Conservation (phyloP, 2,329 filamentous ascomycete species). For the Nannizzia gypsea region DNA sequence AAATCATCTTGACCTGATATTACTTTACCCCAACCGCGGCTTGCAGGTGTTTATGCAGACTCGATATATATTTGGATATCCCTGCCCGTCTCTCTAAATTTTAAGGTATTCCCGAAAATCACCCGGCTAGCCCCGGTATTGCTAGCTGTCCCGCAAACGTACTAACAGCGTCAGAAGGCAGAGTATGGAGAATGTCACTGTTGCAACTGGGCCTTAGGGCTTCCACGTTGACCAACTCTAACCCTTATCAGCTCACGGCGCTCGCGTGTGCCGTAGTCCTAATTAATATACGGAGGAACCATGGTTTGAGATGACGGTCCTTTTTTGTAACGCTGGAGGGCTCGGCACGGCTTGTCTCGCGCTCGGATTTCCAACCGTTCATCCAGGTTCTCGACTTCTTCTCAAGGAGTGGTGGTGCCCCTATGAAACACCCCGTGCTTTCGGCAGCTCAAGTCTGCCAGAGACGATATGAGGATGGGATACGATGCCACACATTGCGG, state of each 20-base stretch:
- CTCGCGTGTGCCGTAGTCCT: slow-evolving; percentile 4
- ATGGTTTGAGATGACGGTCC: background rate
- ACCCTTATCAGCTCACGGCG: background rate
- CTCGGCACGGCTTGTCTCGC: background rate
- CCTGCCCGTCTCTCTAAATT: background rate
- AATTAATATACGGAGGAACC: background rate
- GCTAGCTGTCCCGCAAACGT: background rate
- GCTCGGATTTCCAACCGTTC: background rate
- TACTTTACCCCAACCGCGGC: background rate
- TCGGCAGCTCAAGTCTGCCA: background rate
- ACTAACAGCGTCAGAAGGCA: background rate
- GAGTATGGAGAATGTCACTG: slow-evolving; percentile 2
- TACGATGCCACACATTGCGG: background rate
- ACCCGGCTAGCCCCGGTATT: slow-evolving; percentile 2
- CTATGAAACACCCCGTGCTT: background rate
- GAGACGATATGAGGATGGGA: background rate
- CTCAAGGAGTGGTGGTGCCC: background rate
- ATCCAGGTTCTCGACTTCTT: background rate
- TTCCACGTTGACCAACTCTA: slow-evolving; percentile 5
- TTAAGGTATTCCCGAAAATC: slow-evolving; percentile 3
- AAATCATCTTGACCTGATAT: background rate
- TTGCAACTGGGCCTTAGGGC: slow-evolving; percentile 3
- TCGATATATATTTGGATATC: background rate
- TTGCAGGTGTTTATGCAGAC: slow-evolving; percentile 1
- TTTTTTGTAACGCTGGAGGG: background rate